A percentile compares a stretch with the other conserved stretches of the same genome.
Conservation (phyloP, 306 rosid species). For the Pueraria montana region DNA sequence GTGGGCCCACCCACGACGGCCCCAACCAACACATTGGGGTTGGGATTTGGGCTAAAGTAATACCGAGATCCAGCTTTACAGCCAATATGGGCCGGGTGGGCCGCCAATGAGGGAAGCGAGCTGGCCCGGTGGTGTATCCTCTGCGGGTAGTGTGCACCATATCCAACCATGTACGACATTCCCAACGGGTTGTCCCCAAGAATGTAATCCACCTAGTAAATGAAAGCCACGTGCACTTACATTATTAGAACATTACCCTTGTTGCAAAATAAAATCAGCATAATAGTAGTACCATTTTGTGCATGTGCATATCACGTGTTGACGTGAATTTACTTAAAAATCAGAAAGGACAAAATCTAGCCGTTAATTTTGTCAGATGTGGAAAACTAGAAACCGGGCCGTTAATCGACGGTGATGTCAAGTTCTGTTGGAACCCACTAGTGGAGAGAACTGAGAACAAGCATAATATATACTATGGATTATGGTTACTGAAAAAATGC, state of each 20-base stretch:
- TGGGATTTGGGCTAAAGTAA: slow-evolving; percentile 76
- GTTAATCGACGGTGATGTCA: slow-evolving; percentile 29
- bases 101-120: slow-evolving; percentile 77
- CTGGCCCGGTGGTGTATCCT: slow-evolving; percentile 95
- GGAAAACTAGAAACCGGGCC: slow-evolving; percentile 22
- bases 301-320: slow-evolving; percentile 34
- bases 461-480: not conserved
- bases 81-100: slow-evolving; percentile 82
- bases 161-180: slow-evolving; percentile 99
- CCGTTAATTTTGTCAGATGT: slow-evolving; percentile 66
- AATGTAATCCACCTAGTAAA: slow-evolving; percentile 86
- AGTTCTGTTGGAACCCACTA: slow-evolving; percentile 6
- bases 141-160: slow-evolving; percentile 83
- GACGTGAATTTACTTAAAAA: slow-evolving; percentile 5
- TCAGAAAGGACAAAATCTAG: slow-evolving; percentile 56
- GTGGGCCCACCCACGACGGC: slow-evolving; percentile 95
- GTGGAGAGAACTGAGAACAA: not conserved
- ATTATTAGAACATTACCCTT: not conserved
- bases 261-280: not conserved
- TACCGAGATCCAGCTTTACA: slow-evolving; percentile 86
- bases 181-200: slow-evolving; percentile 90
- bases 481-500: not conserved
- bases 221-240: slow-evolving; percentile 42
- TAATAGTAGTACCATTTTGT: too few species aligned
- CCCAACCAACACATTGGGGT: slow-evolving; percentile 82